Percentiles rank a stretch among this genome's conserved stretches.
phyloP scores from a whole-genome alignment of 768 basidiomycete genomes.

The Epithele typhae region DNA sequence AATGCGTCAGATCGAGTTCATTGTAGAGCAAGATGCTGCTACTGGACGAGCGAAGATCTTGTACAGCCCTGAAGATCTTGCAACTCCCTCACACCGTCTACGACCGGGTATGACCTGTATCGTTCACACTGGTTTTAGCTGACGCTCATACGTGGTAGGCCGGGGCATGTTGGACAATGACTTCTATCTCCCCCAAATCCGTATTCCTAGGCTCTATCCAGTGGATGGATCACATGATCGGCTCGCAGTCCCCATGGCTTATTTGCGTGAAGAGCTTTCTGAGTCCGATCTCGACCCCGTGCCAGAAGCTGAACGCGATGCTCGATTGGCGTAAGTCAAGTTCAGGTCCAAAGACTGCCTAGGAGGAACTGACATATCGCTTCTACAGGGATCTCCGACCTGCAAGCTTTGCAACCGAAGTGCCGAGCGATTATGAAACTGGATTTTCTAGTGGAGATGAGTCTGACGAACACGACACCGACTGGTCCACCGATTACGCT shows the following conservation, averaged over 20 bases:
- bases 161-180: constrained; percentile 40
- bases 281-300: constrained; percentile 65
- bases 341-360: not conserved
- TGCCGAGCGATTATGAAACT: constrained; percentile 39
- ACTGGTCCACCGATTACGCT: constrained; percentile 35
- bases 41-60: constrained; percentile 62
- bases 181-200: constrained; percentile 42
- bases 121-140: constrained; percentile 1
- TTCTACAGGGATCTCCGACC: constrained; percentile 1
- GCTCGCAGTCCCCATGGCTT: not conserved
- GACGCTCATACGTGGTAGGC: constrained; percentile 12
- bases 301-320: constrained; percentile 67
- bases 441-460: constrained; percentile 69
- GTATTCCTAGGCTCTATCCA: constrained; percentile 7
- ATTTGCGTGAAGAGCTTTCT: constrained; percentile 11
- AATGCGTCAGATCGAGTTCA: constrained; percentile 56
- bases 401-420: not conserved
- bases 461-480: constrained; percentile 73
- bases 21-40: constrained; percentile 62
- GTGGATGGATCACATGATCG: not conserved
- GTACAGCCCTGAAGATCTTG: constrained; percentile 31
- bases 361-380: not conserved
- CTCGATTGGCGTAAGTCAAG: constrained; percentile 58
- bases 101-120: constrained; percentile 19
- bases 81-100: constrained; percentile 9